Conservation (phyloP, 2,329 filamentous ascomycete genomes). For the Trichoderma guizhouense region DNA sequence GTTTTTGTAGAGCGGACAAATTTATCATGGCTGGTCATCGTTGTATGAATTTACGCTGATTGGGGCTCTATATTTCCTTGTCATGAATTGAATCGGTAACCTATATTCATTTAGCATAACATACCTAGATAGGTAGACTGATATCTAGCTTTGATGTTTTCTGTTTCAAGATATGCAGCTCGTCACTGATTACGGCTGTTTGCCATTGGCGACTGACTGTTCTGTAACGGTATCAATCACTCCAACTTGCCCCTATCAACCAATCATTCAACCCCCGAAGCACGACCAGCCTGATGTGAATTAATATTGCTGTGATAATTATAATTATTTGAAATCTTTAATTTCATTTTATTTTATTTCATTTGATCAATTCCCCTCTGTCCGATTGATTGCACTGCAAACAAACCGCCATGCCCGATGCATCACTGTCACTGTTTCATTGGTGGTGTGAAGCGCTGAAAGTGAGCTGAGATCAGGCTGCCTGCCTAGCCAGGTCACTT, state of each 20-base stretch:
- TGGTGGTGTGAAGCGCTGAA: conserved; percentile 8
- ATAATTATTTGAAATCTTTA: not conserved
- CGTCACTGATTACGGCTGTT: not conserved
- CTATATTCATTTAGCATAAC: not conserved
- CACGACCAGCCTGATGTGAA: not conserved
- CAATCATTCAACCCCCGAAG: not conserved
- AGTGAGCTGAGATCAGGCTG: not conserved
- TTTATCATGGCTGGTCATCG: not conserved
- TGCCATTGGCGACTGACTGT: too few relatives aligned
- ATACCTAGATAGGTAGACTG: not conserved
- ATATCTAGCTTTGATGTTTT: not conserved
- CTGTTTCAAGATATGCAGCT: not conserved
- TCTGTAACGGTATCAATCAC: not conserved
- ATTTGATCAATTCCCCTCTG: not conserved
- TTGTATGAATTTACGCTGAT: not conserved
- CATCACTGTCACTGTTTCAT: not conserved
- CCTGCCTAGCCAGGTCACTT: conserved; percentile 12
- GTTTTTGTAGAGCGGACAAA: conserved; percentile 43
- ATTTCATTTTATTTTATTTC: not conserved
- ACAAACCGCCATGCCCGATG: not conserved
- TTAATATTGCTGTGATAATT: not conserved
- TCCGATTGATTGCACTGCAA: not conserved
- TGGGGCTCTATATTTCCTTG: not conserved
- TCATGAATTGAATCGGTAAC: not conserved
- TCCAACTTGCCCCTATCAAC: not conserved